Percentiles rank a stretch among this genome's conserved stretches.
Evolutionary conservation across 2,329 filamentous ascomycete genomes (phyloP).

Genomic region (Gyromitra esculenta): DNA sequence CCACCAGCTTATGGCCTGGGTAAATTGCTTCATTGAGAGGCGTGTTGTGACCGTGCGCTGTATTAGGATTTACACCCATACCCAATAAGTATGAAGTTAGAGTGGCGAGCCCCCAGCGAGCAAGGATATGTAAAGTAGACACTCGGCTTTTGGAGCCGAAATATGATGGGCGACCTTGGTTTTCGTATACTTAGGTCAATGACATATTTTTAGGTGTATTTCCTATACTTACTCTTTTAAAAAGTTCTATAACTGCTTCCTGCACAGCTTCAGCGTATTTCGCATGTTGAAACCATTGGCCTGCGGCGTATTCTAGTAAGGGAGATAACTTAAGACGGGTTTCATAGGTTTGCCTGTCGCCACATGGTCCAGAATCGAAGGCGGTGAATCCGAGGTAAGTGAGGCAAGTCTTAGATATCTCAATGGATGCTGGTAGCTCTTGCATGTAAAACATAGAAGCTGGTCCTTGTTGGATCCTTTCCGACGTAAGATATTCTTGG

Average conservation of each 20-base stretch:
- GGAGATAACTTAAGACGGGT: neutral
- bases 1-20: neutral
- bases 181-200: neutral
- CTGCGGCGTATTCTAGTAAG: constrained; percentile 15
- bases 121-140: neutral
- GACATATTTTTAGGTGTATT: neutral
- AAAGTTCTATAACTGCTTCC: neutral
- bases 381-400: constrained; percentile 37
- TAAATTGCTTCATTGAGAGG: neutral
- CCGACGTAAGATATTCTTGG: constrained; percentile 28
- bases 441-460: constrained; percentile 4
- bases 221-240: neutral
- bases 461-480: constrained; percentile 2
- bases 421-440: neutral
- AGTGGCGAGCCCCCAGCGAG: neutral
- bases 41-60: neutral
- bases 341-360: neutral
- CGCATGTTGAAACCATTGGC: constrained; percentile 10
- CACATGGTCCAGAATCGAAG: constrained; percentile 16
- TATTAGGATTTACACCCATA: neutral
- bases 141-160: neutral
- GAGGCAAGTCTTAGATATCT: constrained; percentile 26
- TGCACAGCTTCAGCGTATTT: neutral
- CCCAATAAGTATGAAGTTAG: neutral
- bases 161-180: neutral